Base-by-base conservation (phyloP, 176 grass and related monocot genomes). In the Rhipidocladum racemiflorum region DNA sequence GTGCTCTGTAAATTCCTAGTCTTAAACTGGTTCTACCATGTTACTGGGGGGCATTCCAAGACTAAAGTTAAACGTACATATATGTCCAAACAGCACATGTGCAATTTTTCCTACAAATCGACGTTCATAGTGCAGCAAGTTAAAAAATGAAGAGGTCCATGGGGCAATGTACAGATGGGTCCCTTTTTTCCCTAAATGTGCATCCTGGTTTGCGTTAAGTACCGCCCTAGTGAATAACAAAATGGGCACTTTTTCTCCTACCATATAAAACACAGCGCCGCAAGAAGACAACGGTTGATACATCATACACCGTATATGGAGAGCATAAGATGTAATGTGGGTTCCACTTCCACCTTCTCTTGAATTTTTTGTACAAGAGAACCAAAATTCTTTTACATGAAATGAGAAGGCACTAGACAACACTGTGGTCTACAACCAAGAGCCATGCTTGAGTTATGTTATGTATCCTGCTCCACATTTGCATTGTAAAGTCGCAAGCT, bases 201-300 rank as follows among this genome's bases (percentile, higher is more conserved):
- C 61, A 62, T 43, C 12, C 42, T 46, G 18, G 15, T 54, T 80
- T 68, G 62, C 14, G 17, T 18, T 13, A 65, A 44, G 67, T 81
- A 68, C 67, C 21, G 6, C 20, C 61, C 69, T 48, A 63, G 51
- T 76, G 38, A 76, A 29, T 34, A 36, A 15, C 15, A 63, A 72
- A 85, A 54, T 0, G 24, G 40, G 11, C 45, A 80, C 55, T 64
- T 64, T 55, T 65, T 48, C 57, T 80, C 18, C n/a, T 51, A 73
- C 18, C 44, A 45, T 45, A 85, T 63, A 16, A 24, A 65, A 79
- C 29, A 55, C 16, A 13, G 18, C 2, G 1, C 55, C 0, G 0
- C 36, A 34, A 66, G 18, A 59, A 44, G 25, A 65, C 34, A 57
- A 57, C 23, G 57, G 20, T 6, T 9, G 4, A 57, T 55, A 44